Evolutionary conservation across 2,329 filamentous ascomycete genomes (phyloP), one percentile per base, ranked within the genome.

Genomic region (Periconia digitata): DNA sequence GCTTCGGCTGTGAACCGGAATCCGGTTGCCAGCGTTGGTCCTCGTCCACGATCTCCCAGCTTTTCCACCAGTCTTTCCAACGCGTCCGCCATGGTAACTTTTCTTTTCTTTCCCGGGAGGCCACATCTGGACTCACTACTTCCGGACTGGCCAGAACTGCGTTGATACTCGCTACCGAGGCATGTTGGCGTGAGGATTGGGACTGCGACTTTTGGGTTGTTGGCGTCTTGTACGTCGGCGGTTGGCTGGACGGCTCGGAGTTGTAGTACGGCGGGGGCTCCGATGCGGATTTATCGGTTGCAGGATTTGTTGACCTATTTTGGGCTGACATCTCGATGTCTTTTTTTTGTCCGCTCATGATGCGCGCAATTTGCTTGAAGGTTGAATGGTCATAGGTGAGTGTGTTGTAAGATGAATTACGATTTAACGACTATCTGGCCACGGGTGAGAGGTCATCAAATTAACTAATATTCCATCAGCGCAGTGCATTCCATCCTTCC

Each of bases 201-300:
- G 13, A 16, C 22, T 18, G 13, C n/a, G 27, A 16, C 8, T 18
- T 32, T 43, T 4, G 39, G 23, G 8, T 21, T 29, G 22, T 2
- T 29, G 39, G 16, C 8, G 42, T 29, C 8, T 8, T 24, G 36
- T 49, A 39, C 15, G 24, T 29, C 8, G 44, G 47, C 12, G 47
- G 50, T 22, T 53, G 44, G 27, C 40, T 43, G 15, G 50, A 50
- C 8, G 47, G 47, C 41, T 43, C 41, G 5, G 50, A 47, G 24
- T 50, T 39, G 47, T 39, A 50, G 37, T 38, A 50, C 27, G 1
- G 12, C 6, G 50, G 47, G 17, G 10, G 41, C 8, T 44, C 36
- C 32, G 44, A 23, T 15, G 37, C 24, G 22, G 24, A 23, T 7
- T 34, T 18, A 7, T 15, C 22, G 20, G 10, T 43, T 32, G 22